Conservation (phyloP, 768 basidiomycete genomes). For the Leccinum imitatum region DNA sequence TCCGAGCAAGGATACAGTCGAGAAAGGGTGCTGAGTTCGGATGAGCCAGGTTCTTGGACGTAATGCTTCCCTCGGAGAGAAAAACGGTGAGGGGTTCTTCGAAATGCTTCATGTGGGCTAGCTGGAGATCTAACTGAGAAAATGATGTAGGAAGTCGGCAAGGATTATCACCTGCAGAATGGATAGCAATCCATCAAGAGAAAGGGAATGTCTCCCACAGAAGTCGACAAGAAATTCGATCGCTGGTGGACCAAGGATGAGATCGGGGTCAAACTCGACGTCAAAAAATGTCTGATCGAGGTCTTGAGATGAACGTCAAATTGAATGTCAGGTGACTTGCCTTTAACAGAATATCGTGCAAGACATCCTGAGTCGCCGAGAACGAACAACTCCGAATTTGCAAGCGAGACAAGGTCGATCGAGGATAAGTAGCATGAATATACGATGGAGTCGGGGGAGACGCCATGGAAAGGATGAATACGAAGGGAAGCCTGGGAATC, state of each 20-base stretch:
- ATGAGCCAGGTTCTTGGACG: conserved; percentile 14
- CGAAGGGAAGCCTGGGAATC: conserved; percentile 53
- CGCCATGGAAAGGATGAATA: conserved; percentile 62
- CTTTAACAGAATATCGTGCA: conserved; percentile 56
- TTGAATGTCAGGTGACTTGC: conserved; percentile 33
- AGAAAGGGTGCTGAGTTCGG: conserved; percentile 35
- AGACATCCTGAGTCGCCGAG: conserved; percentile 45
- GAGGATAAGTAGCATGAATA: conserved; percentile 58
- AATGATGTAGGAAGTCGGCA: not conserved
- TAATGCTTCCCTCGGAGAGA: conserved; percentile 12
- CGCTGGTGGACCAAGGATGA: conserved; percentile 58
- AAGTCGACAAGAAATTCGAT: conserved; percentile 60
- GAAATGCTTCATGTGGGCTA: conserved; percentile 71
- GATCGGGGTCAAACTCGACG: conserved; percentile 52
- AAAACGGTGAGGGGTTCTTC: conserved; percentile 52
- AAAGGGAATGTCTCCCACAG: conserved; percentile 53
- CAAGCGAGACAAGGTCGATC: conserved; percentile 56
- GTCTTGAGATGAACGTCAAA: not conserved
- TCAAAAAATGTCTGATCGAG: conserved; percentile 62
- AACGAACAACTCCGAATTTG: conserved; percentile 51
- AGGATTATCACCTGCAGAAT: conserved; percentile 55
- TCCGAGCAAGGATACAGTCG: conserved; percentile 37
- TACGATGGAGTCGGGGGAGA: conserved; percentile 57
- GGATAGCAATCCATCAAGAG: conserved; percentile 55
- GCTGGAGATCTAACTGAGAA: conserved; percentile 35